Conservation (phyloP, 805 yeast genomes). For the Starmerella geochares region DNA sequence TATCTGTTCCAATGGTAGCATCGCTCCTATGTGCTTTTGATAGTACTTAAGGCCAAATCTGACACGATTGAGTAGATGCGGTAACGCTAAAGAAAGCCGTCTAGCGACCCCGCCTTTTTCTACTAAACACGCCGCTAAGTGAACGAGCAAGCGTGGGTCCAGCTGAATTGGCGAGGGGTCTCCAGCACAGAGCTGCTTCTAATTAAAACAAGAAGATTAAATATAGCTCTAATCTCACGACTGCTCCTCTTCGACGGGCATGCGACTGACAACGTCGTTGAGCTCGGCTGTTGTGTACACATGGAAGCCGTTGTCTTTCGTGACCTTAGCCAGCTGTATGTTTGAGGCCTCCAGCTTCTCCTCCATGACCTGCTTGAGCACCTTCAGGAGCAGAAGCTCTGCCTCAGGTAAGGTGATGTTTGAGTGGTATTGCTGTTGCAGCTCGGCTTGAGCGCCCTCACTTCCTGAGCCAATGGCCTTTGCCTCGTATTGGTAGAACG, state of each 20-base stretch:
- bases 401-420: slow-evolving; percentile 88
- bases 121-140: no score
- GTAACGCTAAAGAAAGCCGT: no score
- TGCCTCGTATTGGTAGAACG: slow-evolving; percentile 94
- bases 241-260: slow-evolving; percentile 47
- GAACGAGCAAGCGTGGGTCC: no score
- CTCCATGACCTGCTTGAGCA: slow-evolving; percentile 96
- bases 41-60: no score
- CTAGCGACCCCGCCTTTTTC: no score
- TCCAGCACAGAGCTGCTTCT: no score
- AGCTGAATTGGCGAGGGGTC: no score
- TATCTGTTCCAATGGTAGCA: no score
- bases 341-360: slow-evolving; percentile 91
- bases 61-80: no score
- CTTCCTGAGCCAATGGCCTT: slow-evolving; percentile 98
- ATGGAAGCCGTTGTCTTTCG: slow-evolving; percentile 66
- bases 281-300: slow-evolving; percentile 77
- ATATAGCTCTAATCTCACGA: background rate
- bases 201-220: background rate
- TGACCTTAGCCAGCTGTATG: slow-evolving; percentile 90
- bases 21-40: no score
- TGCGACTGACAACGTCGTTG: slow-evolving; percentile 62
- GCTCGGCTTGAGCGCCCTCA: slow-evolving; percentile 97
- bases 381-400: slow-evolving; percentile 76
- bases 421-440: slow-evolving; percentile 87